phyloP scores from a whole-genome alignment of 2,329 filamentous ascomycete genomes.

The Botryotinia convoluta region DNA sequence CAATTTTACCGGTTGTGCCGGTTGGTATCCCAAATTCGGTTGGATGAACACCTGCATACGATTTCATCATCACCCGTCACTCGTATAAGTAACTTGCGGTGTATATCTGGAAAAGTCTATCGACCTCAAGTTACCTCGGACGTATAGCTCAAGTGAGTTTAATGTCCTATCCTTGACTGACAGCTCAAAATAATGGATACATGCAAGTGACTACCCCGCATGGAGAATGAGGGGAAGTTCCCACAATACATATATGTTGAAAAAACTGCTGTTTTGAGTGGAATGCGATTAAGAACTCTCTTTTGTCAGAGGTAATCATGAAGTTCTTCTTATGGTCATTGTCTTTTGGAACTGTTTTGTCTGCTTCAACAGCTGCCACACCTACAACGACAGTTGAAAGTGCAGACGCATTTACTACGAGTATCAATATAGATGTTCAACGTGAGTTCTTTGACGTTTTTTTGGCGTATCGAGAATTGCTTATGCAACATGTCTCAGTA shows the following conservation, averaged over 20 bases:
- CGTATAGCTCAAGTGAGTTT: not conserved
- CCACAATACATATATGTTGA: not conserved
- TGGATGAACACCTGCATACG: slow-evolving; percentile 2
- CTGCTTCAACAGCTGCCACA: not conserved
- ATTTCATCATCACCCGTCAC: not conserved
- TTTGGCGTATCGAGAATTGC: not conserved
- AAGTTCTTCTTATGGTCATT: slow-evolving; percentile 11
- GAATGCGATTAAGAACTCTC: not conserved
- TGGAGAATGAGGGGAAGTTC: not conserved
- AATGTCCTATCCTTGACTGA: not conserved
- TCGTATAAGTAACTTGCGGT: not conserved
- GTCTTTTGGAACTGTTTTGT: not conserved
- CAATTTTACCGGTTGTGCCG: not conserved
- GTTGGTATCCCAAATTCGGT: not conserved
- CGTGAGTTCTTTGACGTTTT: slow-evolving; percentile 14
- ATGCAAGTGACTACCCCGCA: slow-evolving; percentile 1
- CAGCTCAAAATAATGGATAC: slow-evolving; percentile 2
- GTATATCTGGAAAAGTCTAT: not conserved
- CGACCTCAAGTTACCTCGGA: not conserved
- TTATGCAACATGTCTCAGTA: not conserved
- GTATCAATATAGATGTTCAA: slow-evolving; percentile 24
- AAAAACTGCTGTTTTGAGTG: not conserved
- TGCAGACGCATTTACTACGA: slow-evolving; percentile 25
- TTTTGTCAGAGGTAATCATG: slow-evolving; percentile 5
- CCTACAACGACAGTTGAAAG: slow-evolving; percentile 20